A percentile compares a stretch with the other conserved stretches of the same genome.
These are phyloP conservation scores for Polychaeton citri DNA, from an alignment of 2,329 filamentous ascomycete species.

Conservation along the genomic window DNA sequence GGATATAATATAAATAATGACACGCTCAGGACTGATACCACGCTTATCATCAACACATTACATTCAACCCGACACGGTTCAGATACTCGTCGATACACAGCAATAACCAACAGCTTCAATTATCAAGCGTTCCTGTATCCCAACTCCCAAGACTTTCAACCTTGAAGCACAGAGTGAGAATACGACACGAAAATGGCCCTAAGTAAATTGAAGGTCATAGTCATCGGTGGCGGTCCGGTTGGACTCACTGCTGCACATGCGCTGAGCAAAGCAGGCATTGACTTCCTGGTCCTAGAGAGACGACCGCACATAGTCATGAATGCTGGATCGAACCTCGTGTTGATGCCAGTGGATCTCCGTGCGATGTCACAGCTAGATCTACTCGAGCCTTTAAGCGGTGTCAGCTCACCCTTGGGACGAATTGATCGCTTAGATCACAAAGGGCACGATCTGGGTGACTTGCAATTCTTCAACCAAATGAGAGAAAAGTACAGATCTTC, in stretches of 20 bases:
- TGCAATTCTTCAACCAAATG: neutral
- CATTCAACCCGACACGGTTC: too few relatives aligned
- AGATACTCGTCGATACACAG: too few relatives aligned
- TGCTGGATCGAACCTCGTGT: conserved; percentile 2
- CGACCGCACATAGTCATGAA: conserved; percentile 1
- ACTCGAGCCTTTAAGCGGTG: neutral
- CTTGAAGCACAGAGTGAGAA: too few relatives aligned
- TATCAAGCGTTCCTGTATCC: too few relatives aligned
- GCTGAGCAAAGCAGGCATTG: conserved; percentile 1
- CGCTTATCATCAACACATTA: too few relatives aligned
- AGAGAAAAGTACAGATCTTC: neutral
- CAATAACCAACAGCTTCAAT: too few relatives aligned
- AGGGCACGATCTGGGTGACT: neutral
- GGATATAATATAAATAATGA: too few relatives aligned
- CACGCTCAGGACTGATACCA: too few relatives aligned
- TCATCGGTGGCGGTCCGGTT: conserved; percentile 3
- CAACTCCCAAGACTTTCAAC: too few relatives aligned
- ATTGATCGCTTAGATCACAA: conserved; percentile 3
- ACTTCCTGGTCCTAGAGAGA: conserved; percentile 2
- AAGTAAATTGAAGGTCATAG: conserved; percentile 18
- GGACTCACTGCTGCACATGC: conserved; percentile 3
- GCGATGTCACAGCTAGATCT: neutral
- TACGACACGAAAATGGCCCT: too few relatives aligned
- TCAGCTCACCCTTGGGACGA: conserved; percentile 1
- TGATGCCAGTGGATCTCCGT: neutral